Base-by-base conservation (phyloP, 371 early-diverging fungal genomes). In the Catenaria anguillulae region DNA sequence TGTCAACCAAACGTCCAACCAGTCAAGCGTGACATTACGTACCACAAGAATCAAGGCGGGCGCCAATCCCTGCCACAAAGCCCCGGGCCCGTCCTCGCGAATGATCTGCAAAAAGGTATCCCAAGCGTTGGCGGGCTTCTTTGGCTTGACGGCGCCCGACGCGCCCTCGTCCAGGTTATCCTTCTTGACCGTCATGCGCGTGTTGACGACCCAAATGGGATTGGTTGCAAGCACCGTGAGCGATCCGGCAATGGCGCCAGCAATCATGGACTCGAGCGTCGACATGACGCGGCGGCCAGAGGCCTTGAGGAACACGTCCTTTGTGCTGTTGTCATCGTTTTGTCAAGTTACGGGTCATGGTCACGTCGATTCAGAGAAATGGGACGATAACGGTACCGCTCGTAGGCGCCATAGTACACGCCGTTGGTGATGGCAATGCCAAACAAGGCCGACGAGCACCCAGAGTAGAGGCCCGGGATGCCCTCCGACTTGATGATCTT, bases 171-270 rank as follows among this genome's bases (percentile, higher is more conserved):
- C 75, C 24, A 75, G 65, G 33, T 75, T 70, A 37, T 81, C 77
- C 65, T 83, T 81, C 62, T 75, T 75, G 34, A 82, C 81, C 21
- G 83, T 76, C 60, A 83, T 74, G 64, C 86, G 80, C 26, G 84
- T 85, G 68, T 97, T 95, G 59, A 97, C 83, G 60, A 94, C 92
- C 97, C 97, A 97, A 67, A 97, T 91, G 33, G 97, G 97, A 75
- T 97, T 92, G 63, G 97, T 95, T 65, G 87, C 81, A 64, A 88
- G 64, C 35, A 89, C 86, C 23, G 89, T 89, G 66, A 85, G 85
- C 40, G 85, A 81, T 61, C 84, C 95, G 43, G 97, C 94, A 65
- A 95, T 69, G 34, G 95, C 90, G 63, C 95, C 91, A 6, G 96
- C 80, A 31, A 87, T 71, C 89, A 97, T 91, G 66, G 84, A 87